Evolutionary conservation across 2,329 filamentous ascomycete species (phyloP), one percentile per base, ranked within the genome.

Genomic region (Penicillium sclerotigenum): DNA sequence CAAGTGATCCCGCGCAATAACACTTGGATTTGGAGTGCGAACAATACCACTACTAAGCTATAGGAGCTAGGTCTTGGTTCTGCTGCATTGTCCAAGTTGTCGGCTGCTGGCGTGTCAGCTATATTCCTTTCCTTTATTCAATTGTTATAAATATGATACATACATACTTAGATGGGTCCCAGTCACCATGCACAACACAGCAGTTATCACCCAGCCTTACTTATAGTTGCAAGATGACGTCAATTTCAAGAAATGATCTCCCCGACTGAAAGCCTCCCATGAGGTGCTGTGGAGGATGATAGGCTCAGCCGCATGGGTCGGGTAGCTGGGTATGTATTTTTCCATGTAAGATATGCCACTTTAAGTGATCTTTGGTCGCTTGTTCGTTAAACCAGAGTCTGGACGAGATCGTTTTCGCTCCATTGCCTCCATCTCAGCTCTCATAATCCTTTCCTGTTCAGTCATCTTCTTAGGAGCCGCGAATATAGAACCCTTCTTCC

Each of bases 361-460:
- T 67, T 59, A 72, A 36, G 68, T 66, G 20, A 75, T 58, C 58
- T 67, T 72, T 13, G 71, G 69, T 33, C 71, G 69, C 59, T 75
- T 75, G 24, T 69, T 66, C 13, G 66, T 67, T 42, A 71, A 69
- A 4, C 66, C 69, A 16, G 67, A 64, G 9, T 62, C 62, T 14
- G 60, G 62, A 43, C 66, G 66, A 33, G 79, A 74, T 53, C 87
- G 80, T 70, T 91, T 91, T 61, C 82, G 80, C 65, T 91, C 88
- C 73, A 90, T 81, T 33, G 71, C 67, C 52, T 74, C 72, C 71
- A 75, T 73, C 68, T 92, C 89, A 65, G 89, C 87, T 73, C 88
- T 90, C 91, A 96, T 96, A 67, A 94, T 95, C 51, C 88, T 83
- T 74, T 93, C 91, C 3, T 87, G 88, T 69, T 95, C 90, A 66